Percentiles rank a stretch among this genome's conserved stretches.
These are phyloP conservation scores for Stagonosporopsis chrysanthemi DNA, from an alignment of 2,329 filamentous ascomycete genomes.

Conservation along the genomic window DNA sequence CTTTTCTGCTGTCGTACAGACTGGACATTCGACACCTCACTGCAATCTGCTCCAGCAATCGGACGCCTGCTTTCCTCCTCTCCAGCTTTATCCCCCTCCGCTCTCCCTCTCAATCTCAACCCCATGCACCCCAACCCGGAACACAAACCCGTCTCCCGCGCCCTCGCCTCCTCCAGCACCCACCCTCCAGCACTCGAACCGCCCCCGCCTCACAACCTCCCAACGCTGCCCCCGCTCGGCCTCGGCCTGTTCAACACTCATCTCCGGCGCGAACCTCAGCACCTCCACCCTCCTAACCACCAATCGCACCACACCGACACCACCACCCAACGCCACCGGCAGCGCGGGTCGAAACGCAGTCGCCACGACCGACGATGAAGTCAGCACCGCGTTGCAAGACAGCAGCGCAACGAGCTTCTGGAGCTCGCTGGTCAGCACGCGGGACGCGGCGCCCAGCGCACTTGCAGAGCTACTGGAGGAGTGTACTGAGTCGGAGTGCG, in stretches of 20 bases:
- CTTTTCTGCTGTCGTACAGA: neutral
- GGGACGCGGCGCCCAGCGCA: conserved; percentile 25
- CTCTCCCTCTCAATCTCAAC: conserved; percentile 17
- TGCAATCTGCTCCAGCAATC: neutral
- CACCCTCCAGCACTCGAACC: conserved; percentile 47
- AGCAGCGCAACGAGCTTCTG: conserved; percentile 18
- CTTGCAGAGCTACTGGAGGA: conserved; percentile 1
- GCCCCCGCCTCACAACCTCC: conserved; percentile 46
- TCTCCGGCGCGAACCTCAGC: conserved; percentile 46
- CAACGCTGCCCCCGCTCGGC: conserved; percentile 45
- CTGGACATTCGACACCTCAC: neutral
- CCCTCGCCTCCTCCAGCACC: conserved; percentile 11
- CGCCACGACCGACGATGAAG: conserved; percentile 22
- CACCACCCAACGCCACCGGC: conserved; percentile 42
- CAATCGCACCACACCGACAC: conserved; percentile 40
- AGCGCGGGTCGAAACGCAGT: conserved; percentile 23
- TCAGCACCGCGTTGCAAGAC: conserved; percentile 23
- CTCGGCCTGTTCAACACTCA: conserved; percentile 50
- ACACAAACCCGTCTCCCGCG: conserved; percentile 36
- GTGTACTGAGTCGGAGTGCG: neutral
- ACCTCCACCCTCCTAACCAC: conserved; percentile 45
- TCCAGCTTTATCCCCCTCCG: no score
- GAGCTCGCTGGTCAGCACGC: conserved; percentile 24
- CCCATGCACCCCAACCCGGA: conserved; percentile 30
- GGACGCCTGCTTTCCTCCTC: no score